phyloP scores from a whole-genome alignment of 768 basidiomycete species.

The Rhodosporidiobolus sp. region DNA sequence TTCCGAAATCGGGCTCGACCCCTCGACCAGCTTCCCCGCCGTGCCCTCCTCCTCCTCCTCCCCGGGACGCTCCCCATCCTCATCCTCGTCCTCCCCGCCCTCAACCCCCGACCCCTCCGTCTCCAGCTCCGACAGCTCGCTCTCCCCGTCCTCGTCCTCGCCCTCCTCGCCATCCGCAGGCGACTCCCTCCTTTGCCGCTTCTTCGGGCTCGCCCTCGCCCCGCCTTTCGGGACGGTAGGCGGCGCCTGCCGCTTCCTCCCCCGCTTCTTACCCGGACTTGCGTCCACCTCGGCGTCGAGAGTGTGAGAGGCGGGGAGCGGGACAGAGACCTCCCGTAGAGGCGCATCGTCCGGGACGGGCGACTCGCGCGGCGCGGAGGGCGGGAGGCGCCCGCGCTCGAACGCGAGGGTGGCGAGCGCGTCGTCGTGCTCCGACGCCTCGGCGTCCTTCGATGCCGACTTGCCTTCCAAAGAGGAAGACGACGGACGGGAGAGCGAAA shows the following conservation, averaged over 20 bases:
- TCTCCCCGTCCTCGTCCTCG: not conserved
- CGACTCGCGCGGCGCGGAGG: not conserved
- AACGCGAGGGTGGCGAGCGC: conserved; percentile 1
- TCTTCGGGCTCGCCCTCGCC: not conserved
- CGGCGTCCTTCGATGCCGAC: too few species aligned
- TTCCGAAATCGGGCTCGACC: too few species aligned
- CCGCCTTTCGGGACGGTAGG: not conserved
- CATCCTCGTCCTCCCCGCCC: too few species aligned
- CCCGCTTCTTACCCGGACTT: not conserved
- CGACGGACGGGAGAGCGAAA: not conserved
- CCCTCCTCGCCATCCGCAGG: not conserved
- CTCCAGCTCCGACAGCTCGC: too few species aligned
- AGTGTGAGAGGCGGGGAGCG: not conserved
- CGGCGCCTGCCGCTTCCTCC: not conserved
- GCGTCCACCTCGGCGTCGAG: not conserved
- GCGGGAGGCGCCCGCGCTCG: conserved; percentile 9
- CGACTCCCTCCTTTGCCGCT: not conserved
- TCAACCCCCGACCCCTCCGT: too few species aligned
- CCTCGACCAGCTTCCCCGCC: too few species aligned
- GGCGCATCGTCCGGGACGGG: conserved; percentile 14
- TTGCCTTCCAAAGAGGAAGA: not conserved
- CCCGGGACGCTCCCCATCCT: too few species aligned
- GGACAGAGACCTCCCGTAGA: not conserved
- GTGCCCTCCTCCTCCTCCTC: not conserved
- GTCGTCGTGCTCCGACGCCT: not conserved